Evolutionary conservation across 208 protist genomes (phyloP).

Genomic region (Angomonas desouzai): DNA sequence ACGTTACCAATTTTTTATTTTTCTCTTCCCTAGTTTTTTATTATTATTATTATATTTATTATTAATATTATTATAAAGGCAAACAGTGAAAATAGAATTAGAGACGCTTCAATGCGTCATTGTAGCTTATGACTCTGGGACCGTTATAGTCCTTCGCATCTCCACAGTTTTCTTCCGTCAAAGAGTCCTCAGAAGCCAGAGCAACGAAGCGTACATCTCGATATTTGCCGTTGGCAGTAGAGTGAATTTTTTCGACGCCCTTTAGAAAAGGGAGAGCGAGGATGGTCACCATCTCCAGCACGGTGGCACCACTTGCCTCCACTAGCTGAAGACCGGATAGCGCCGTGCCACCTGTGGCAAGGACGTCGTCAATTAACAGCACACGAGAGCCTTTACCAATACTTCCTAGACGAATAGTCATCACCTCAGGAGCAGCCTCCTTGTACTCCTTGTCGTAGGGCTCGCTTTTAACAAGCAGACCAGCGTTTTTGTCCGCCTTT

Average conservation of each 20-base stretch:
- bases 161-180: constrained; percentile 78
- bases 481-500: constrained; percentile 84
- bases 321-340: constrained; percentile 88
- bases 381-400: constrained; percentile 68
- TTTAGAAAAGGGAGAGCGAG: constrained; percentile 61
- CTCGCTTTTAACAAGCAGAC: constrained; percentile 82
- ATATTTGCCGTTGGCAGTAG: constrained; percentile 52
- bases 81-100: constrained; percentile 11
- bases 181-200: constrained; percentile 45
- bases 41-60: constrained; percentile 11
- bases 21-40: too few relatives aligned
- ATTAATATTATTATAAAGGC: constrained; percentile 13
- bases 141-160: constrained; percentile 58
- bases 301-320: constrained; percentile 60
- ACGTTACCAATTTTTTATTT: too few relatives aligned
- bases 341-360: constrained; percentile 89
- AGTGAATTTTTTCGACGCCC: constrained; percentile 69
- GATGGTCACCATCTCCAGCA: constrained; percentile 65
- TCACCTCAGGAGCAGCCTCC: constrained; percentile 69
- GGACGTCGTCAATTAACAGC: constrained; percentile 90
- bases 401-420: constrained; percentile 81
- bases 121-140: constrained; percentile 62
- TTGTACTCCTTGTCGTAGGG: constrained; percentile 90
- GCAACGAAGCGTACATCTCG: constrained; percentile 64
- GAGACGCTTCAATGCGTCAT: constrained; percentile 29